Conservation (phyloP, 257 asterid genomes). For the Solanum clarkiae region DNA sequence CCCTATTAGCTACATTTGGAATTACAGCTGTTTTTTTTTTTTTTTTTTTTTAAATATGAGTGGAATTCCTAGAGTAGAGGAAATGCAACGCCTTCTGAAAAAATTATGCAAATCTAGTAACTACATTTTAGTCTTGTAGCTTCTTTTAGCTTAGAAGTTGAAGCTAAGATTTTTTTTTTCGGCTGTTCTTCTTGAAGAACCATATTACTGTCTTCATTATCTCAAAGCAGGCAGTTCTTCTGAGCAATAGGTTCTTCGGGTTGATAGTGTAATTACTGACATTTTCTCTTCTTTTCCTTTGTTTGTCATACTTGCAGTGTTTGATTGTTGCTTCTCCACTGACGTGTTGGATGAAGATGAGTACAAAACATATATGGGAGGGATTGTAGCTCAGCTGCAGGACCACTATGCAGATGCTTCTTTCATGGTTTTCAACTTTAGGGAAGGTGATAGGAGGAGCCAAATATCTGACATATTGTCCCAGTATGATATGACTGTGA, state of each 20-base stretch:
- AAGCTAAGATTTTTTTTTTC: background rate
- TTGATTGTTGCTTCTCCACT: slow-evolving; percentile 97
- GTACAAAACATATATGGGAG: slow-evolving; percentile 77
- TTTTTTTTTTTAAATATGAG: too few species aligned
- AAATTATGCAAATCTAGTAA: background rate
- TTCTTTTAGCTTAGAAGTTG: background rate
- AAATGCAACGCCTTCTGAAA: background rate
- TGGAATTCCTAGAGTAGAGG: background rate
- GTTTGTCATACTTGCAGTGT: slow-evolving; percentile 38
- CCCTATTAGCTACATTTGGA: background rate
- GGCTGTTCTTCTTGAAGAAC: background rate
- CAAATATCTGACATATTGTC: slow-evolving; percentile 78
- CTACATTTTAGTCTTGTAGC: background rate
- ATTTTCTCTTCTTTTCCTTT: slow-evolving; percentile 8
- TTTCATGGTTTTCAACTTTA: slow-evolving; percentile 96
- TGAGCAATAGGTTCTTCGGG: background rate
- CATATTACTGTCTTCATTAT: background rate
- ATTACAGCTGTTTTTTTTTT: background rate
- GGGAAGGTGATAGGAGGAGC: slow-evolving; percentile 83
- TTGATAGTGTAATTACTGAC: background rate
- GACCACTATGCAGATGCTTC: slow-evolving; percentile 97
- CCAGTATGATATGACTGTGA: slow-evolving; percentile 94
- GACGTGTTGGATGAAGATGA: slow-evolving; percentile 87
- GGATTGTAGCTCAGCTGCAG: slow-evolving; percentile 93
- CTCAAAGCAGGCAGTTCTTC: background rate